Evolutionary conservation across 2,329 filamentous ascomycete species (phyloP).

Genomic region (Colletotrichum orbiculare): DNA sequence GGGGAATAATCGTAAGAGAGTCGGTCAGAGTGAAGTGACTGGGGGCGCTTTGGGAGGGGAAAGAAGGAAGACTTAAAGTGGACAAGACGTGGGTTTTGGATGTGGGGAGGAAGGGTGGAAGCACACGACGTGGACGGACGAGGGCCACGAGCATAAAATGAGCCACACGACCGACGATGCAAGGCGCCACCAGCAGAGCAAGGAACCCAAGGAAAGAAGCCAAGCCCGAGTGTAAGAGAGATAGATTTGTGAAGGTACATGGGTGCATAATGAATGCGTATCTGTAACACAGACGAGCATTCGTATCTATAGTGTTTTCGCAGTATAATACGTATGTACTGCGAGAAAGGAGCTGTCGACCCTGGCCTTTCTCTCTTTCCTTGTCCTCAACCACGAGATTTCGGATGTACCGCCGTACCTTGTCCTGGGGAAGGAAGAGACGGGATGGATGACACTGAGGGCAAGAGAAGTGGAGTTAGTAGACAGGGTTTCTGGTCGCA

Average conservation of each 20-base stretch:
- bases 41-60: background rate
- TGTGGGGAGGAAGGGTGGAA: conserved; percentile 25
- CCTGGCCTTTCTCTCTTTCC: no score
- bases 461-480: background rate
- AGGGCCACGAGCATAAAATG: conserved; percentile 24
- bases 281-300: no score
- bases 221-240: background rate
- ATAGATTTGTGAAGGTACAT: background rate
- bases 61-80: conserved; percentile 1
- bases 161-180: conserved; percentile 22
- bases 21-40: background rate
- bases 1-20: conserved; percentile 30
- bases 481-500: background rate
- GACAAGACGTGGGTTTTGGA: conserved; percentile 27
- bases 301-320: no score
- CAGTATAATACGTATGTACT: no score
- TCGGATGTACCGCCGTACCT: background rate
- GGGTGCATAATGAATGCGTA: no score
- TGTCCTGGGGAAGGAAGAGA: background rate
- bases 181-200: conserved; percentile 21
- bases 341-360: no score
- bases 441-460: conserved; percentile 19
- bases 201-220: conserved; percentile 16
- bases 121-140: background rate
- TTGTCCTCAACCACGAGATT: no score